Evolutionary conservation across 1,284 basidiomycete species (phyloP).

Genomic region (Termitomyces sp.): DNA sequence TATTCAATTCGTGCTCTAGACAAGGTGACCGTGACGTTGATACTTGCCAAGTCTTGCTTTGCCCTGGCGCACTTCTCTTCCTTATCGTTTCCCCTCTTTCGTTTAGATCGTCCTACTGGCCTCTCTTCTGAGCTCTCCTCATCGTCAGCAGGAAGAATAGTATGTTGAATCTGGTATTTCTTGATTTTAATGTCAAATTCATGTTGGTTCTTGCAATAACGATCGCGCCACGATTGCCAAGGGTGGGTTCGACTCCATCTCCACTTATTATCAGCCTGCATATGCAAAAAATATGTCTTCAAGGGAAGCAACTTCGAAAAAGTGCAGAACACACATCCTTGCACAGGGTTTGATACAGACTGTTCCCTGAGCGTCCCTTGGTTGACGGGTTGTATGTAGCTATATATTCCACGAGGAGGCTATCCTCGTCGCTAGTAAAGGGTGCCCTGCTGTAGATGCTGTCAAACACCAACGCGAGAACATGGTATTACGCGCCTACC

Average conservation of each 20-base stretch:
- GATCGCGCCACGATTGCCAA: conserved; percentile 51
- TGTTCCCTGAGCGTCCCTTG: conserved; percentile 36
- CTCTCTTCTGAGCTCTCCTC: background rate
- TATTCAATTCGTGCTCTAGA: background rate
- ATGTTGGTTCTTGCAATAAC: conserved; percentile 31
- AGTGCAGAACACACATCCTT: conserved; percentile 27
- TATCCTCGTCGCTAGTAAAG: conserved; percentile 35
- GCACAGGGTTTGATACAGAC: conserved; percentile 35
- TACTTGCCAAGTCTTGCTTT: background rate
- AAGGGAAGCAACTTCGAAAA: background rate
- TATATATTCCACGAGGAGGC: conserved; percentile 35
- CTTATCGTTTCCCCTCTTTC: conserved; percentile 1
- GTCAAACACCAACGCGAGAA: background rate
- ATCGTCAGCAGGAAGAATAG: conserved; percentile 9
- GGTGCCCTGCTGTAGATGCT: conserved; percentile 6
- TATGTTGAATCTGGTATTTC: conserved; percentile 26
- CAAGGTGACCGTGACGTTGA: too few relatives aligned
- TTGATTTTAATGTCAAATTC: conserved; percentile 39
- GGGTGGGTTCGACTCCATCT: conserved; percentile 41
- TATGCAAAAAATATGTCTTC: background rate
- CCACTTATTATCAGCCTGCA: conserved; percentile 30
- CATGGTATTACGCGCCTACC: background rate
- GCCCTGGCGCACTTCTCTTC: conserved; percentile 10
- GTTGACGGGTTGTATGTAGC: conserved; percentile 30
- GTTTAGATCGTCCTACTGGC: conserved; percentile 3